Percentiles rank a stretch among this genome's conserved stretches.
Conservation (phyloP, 345 rosid species). For the Salix arbutifolia region DNA sequence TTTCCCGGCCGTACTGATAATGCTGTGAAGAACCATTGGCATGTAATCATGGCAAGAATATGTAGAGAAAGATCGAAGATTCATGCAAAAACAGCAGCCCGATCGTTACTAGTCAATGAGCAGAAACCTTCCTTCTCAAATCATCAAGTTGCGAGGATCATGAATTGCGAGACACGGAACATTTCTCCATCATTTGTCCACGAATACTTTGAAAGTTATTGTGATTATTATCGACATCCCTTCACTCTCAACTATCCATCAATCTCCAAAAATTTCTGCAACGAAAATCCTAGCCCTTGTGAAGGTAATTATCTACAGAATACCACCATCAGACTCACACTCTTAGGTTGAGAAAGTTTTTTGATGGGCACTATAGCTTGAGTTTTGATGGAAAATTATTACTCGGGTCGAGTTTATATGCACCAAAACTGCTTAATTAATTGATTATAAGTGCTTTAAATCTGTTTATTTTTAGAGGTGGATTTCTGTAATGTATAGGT, state of each 20-base stretch:
- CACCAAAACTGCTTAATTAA: no score
- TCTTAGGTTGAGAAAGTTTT: neutral
- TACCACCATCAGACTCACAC: neutral
- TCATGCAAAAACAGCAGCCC: conserved; percentile 12
- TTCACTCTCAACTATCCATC: neutral
- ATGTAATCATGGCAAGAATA: conserved; percentile 83
- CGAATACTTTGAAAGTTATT: conserved; percentile 3
- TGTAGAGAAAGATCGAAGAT: conserved; percentile 37
- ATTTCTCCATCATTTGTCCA: conserved; percentile 4
- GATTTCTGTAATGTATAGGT: no score
- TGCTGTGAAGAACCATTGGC: conserved; percentile 98
- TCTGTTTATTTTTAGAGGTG: no score
- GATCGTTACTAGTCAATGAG: neutral
- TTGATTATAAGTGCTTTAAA: no score
- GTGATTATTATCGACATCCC: neutral
- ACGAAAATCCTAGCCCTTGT: neutral
- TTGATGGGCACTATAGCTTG: no score
- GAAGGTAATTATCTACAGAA: conserved; percentile 12
- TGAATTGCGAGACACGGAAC: neutral
- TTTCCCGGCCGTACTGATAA: conserved; percentile 94
- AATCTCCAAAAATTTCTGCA: neutral
- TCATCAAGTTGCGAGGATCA: neutral
- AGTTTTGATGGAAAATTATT: no score
- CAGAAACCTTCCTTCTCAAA: neutral
- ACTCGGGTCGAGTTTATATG: no score